Evolutionary conservation across 2,329 filamentous ascomycete genomes (phyloP), one percentile per base, ranked within the genome.

Genomic region (Verruconis gallopava): DNA sequence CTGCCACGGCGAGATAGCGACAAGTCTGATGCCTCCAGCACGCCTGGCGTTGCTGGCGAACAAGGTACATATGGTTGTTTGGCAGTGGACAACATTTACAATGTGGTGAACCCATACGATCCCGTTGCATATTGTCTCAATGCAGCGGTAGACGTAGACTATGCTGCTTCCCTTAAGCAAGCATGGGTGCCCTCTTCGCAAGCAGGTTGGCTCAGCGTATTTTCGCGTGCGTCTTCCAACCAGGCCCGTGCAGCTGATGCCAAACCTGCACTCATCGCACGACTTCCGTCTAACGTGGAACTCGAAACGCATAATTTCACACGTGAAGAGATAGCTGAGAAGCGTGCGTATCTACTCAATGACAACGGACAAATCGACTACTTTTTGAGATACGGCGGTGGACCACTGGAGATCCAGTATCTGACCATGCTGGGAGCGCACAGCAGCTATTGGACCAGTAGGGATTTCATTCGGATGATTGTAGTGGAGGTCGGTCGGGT

Each of bases 311-410:
- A 96, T 55, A 83, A 98, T 58, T 98, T 98, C 56, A 82, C 82
- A 0, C 75, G 85, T 2, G 89, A 96, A 59, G 88, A 95, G 53
- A 75, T 93, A 41, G 89, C 88, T 0, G 91, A 96, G 64, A 85
- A 81, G 57, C 80, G 89, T 51, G 86, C 88, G 49, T 80, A 78
- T 47, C 60, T 94, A 5, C 73, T 98, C 3, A 98, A 98, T 51
- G 91, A 98, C 53, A 96, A 96, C 50, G 89, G 88, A 0, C 91
- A 98, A 61, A 79, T 98, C 32, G 91, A 98, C 58, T 98, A 77
- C 61, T 93, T 81, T 52, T 65, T 98, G 38, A 77, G 77, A 38
- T 86, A 85, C 5, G 83, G 85, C 0, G 81, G 84, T 2, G 91
- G 91, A 0, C 81, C 88, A 3, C 66, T 98, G 25, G 91, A 94